Evolutionary conservation across 176 grass and related monocot genomes (phyloP).

Genomic region (Puya raimondii): DNA sequence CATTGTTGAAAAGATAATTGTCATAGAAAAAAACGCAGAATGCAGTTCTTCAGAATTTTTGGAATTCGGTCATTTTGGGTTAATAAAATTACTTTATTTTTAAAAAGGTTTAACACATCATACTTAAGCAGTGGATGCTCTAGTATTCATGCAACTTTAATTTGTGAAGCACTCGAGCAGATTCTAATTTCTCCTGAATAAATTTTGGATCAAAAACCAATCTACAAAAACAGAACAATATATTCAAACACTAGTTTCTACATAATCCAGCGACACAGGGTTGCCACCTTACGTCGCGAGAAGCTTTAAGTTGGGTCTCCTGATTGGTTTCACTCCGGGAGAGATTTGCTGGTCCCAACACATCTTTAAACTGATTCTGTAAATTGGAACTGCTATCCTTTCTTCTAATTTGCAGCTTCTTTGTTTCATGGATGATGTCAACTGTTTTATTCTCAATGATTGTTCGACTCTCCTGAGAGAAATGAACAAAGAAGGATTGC

Average conservation of each 20-base stretch:
- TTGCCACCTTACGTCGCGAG: slow-evolving; percentile 71
- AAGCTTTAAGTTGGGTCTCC: slow-evolving; percentile 49
- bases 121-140: no score
- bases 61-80: no score
- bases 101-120: no score
- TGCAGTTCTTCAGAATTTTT: no score
- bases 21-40: no score
- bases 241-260: not conserved
- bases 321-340: slow-evolving; percentile 10
- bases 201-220: not conserved
- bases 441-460: slow-evolving; percentile 46
- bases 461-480: slow-evolving; percentile 38
- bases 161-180: not conserved
- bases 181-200: not conserved
- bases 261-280: slow-evolving; percentile 16
- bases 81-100: no score
- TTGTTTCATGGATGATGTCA: slow-evolving; percentile 51
- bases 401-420: slow-evolving; percentile 58
- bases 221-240: not conserved
- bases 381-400: slow-evolving; percentile 13
- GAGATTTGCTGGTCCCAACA: slow-evolving; percentile 19
- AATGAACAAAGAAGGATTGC: not conserved
- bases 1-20: no score
- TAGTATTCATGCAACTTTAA: no score
- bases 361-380: slow-evolving; percentile 9